Conservation (phyloP, 169 alveolate species). For the Cyclospora cayetanensis region DNA sequence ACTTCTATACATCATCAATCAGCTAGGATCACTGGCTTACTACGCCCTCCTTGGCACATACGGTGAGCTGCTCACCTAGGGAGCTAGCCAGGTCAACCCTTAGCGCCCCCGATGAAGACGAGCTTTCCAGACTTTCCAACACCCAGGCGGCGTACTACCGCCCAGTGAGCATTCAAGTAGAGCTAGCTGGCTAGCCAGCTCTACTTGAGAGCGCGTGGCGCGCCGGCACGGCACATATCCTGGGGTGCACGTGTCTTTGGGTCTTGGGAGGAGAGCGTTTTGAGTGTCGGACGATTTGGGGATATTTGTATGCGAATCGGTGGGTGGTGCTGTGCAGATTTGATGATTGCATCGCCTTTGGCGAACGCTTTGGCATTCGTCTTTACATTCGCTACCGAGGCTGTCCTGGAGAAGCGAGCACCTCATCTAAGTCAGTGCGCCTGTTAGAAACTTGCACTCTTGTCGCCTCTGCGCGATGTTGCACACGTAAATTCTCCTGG, state of each 20-base stretch:
- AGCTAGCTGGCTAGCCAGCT: no score
- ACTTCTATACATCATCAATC: constrained; percentile 24
- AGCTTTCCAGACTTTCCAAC: neutral
- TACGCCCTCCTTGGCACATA: constrained; percentile 38
- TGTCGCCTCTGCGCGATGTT: no score
- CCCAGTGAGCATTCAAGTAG: no score
- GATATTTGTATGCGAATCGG: no score
- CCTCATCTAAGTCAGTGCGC: neutral
- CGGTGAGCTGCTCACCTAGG: constrained; percentile 1
- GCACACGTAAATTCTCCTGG: no score
- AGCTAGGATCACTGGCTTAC: constrained; percentile 40
- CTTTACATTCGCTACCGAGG: constrained; percentile 62
- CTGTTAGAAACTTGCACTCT: no score
- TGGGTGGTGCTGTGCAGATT: constrained; percentile 15
- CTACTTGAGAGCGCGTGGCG: no score
- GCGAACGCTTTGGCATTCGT: constrained; percentile 60
- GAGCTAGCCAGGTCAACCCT: neutral
- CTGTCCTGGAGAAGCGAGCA: neutral
- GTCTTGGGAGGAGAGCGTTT: no score
- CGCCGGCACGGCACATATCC: no score
- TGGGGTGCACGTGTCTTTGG: no score
- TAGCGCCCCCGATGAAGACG: neutral
- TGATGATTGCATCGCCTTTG: constrained; percentile 43
- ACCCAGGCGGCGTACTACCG: no score
- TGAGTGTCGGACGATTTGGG: no score